Evolutionary conservation across 202 grass and related monocot species (phyloP).

Genomic region (Brachypodium distachyon): DNA sequence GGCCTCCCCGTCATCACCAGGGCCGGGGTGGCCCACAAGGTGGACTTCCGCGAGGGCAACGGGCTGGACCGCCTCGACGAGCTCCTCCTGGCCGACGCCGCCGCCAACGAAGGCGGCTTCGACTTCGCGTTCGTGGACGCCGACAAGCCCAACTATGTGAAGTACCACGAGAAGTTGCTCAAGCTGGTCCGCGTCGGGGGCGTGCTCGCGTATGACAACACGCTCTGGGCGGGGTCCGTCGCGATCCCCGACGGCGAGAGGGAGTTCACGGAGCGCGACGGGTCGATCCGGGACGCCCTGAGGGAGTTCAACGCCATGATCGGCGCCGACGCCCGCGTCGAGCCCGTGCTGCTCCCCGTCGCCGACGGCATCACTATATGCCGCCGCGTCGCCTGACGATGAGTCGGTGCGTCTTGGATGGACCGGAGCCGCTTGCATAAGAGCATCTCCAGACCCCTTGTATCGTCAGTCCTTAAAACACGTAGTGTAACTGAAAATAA

Average conservation of each 20-base stretch:
- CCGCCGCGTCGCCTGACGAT: slow-evolving; percentile 38
- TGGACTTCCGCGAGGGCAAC: slow-evolving; percentile 57
- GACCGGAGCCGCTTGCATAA: too few species aligned
- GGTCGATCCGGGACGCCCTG: neutral
- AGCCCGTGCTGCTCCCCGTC: slow-evolving; percentile 48
- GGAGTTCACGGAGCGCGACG: slow-evolving; percentile 4
- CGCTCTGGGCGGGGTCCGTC: slow-evolving; percentile 50
- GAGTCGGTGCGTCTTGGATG: too few species aligned
- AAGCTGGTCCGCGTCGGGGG: slow-evolving; percentile 47
- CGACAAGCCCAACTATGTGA: slow-evolving; percentile 38
- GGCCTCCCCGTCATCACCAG: slow-evolving; percentile 47
- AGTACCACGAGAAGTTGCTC: slow-evolving; percentile 56
- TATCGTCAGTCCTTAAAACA: too few species aligned
- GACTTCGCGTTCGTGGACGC: slow-evolving; percentile 75
- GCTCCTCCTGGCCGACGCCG: slow-evolving; percentile 20
- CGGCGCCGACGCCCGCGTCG: slow-evolving; percentile 37
- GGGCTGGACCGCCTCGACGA: slow-evolving; percentile 18
- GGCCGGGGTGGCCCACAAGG: slow-evolving; percentile 54
- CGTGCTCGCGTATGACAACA: slow-evolving; percentile 74
- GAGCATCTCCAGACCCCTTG: too few species aligned
- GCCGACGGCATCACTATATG: slow-evolving; percentile 63
- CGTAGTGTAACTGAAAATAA: too few species aligned
- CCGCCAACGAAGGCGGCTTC: neutral
- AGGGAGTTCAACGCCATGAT: slow-evolving; percentile 48
- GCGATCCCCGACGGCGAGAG: slow-evolving; percentile 15